These are phyloP conservation scores for Penstemon newberryi DNA, from an alignment of 257 asterid genomes.

Conservation along the genomic window DNA sequence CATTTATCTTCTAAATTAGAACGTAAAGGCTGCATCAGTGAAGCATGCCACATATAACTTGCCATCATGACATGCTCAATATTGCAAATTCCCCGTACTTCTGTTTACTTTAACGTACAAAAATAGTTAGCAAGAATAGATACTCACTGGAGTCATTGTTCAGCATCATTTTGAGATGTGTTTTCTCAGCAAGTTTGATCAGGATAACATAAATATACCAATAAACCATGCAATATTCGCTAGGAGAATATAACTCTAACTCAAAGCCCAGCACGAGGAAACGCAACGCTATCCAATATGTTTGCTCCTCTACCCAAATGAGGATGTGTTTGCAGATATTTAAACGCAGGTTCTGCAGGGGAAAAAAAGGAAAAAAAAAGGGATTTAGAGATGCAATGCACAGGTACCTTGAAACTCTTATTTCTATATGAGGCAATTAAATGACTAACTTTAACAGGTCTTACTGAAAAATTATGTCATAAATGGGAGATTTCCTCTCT, in stretches of 20 bases:
- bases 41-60: conserved; percentile 18
- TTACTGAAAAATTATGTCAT: neutral
- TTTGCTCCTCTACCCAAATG: conserved; percentile 94
- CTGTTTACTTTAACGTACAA: conserved; percentile 23
- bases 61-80: conserved; percentile 16
- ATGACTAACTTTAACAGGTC: conserved; percentile 2
- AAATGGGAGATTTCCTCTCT: conserved; percentile 2
- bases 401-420: conserved; percentile 3
- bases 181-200: conserved; percentile 95
- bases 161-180: conserved; percentile 68
- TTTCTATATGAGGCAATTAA: neutral
- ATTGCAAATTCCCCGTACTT: neutral
- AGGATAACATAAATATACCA: conserved; percentile 87
- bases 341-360: conserved; percentile 51
- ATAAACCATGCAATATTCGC: conserved; percentile 98
- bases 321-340: conserved; percentile 80
- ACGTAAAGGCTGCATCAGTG: conserved; percentile 11
- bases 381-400: conserved; percentile 26
- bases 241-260: conserved; percentile 79
- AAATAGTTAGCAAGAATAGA: conserved; percentile 21
- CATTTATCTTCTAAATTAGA: neutral
- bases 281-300: conserved; percentile 95
- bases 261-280: conserved; percentile 90
- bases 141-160: conserved; percentile 70
- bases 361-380: conserved; percentile 3